Conservation (phyloP, 768 basidiomycete species). For the Serendipita sp. region DNA sequence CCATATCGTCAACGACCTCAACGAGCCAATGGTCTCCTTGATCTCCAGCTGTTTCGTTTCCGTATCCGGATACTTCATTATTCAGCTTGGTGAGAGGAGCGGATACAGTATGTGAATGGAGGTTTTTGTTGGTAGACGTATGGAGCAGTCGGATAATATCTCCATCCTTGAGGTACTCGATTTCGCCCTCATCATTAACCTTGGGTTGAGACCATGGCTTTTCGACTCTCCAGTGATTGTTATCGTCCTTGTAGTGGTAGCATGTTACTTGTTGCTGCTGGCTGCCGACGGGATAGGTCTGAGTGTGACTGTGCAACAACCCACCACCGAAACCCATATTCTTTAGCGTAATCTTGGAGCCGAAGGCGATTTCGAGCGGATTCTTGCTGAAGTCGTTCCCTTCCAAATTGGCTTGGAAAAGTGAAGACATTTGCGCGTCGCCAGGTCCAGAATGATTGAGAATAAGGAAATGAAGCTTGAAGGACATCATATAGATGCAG, state of each 20-base stretch:
- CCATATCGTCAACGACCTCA: conserved; percentile 84
- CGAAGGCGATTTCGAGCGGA: conserved; percentile 81
- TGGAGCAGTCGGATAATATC: conserved; percentile 74
- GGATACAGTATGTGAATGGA: conserved; percentile 79
- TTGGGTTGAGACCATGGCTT: conserved; percentile 65
- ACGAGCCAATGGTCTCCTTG: conserved; percentile 80
- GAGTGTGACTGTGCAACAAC: conserved; percentile 91
- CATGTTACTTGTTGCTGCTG: conserved; percentile 94
- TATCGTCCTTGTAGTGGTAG: conserved; percentile 98
- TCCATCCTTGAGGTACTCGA: conserved; percentile 59
- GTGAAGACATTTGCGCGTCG: conserved; percentile 95
- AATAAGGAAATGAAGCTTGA: conserved; percentile 93
- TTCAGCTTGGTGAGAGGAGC: conserved; percentile 83
- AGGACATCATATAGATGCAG: conserved; percentile 81
- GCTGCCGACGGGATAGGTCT: conserved; percentile 83
- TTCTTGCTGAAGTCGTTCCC: conserved; percentile 90
- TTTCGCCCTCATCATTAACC: conserved; percentile 45
- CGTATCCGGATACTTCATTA: conserved; percentile 88
- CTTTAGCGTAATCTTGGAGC: conserved; percentile 83
- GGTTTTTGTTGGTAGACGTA: conserved; percentile 65
- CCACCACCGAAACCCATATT: conserved; percentile 98
- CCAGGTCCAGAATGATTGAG: conserved; percentile 90
- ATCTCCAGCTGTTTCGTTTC: conserved; percentile 80
- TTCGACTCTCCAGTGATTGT: conserved; percentile 79
- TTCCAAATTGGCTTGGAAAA: conserved; percentile 90